Base-by-base conservation (phyloP, 331 rosid genomes). In the Prunus yedoensis region DNA sequence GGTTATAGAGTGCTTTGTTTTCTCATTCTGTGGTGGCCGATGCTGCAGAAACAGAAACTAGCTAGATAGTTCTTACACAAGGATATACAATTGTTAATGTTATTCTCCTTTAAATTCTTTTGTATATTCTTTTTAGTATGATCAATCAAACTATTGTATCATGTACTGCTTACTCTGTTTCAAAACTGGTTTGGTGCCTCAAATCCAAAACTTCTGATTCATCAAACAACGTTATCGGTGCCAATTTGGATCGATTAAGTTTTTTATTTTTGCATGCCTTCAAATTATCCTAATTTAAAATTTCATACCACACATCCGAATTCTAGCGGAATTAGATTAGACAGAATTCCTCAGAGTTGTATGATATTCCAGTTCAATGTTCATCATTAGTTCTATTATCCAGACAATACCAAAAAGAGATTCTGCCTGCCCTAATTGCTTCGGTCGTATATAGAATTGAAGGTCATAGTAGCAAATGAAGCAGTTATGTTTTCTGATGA, bases 1-100 rank as follows among this genome's bases (percentile, higher is more conserved):
- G 97, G 92, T 49, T 95, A 92, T 51, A 89, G 97, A 82, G 82
- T 87, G 58, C 89, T 95, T 57, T 89, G 90, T 77, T 90, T 85
- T 79, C 80, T 89, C 3, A 84, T 87, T 83, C 84, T 92, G 83
- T 95, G 96, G 97, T 87, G 30, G 30, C 78, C 89, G 96, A 85
- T 85, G 97, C 74, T 83, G 80, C 80, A 87, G 82, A 84, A 83
- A 80, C 71, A 81, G 86, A 87, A 88, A 74, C 53, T 83, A 83
- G 80, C 75, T 66, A 66, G 68, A 63, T 62, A 57, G 23, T 52
- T 74, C 32, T 51, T 68, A 41, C 9, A 57, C 9, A 60, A 28
- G 27, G 53, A 54, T 49, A 30, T 11, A 52, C 68, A 63, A 72
- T 54, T 58, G 13, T 71, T 64, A 10, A 10, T 70, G 50, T 41